Evolutionary conservation across 2,329 filamentous ascomycete species (phyloP).

Genomic region (Apiospora rasikravindrae): DNA sequence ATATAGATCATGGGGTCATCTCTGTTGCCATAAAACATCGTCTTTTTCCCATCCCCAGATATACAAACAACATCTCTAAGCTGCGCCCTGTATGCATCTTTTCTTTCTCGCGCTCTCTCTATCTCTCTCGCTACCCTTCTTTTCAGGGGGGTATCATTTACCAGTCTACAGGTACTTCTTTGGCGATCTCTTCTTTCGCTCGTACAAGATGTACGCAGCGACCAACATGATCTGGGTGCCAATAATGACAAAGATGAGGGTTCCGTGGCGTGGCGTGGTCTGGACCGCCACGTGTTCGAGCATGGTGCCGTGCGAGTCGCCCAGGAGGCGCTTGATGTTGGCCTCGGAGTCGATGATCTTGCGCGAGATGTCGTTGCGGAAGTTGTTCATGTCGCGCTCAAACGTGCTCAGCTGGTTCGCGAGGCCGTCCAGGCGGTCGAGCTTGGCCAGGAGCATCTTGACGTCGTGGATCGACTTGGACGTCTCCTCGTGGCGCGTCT

Average conservation of each 20-base stretch:
- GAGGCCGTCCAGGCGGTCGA: conserved; percentile 51
- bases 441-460: conserved; percentile 48
- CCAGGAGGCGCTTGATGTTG: conserved; percentile 57
- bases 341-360: conserved; percentile 57
- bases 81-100: background rate
- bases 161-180: conserved; percentile 82
- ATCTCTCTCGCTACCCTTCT: background rate
- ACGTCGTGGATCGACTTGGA: conserved; percentile 53
- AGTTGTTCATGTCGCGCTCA: conserved; percentile 62
- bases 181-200: conserved; percentile 77
- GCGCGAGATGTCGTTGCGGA: conserved; percentile 59
- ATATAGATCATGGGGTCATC: background rate
- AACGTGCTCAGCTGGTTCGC: conserved; percentile 56
- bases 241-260: conserved; percentile 72
- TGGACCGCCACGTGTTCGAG: conserved; percentile 52
- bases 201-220: conserved; percentile 76
- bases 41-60: background rate
- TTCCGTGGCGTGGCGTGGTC: conserved; percentile 55
- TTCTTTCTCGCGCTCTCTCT: background rate
- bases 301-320: conserved; percentile 55
- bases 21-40: background rate
- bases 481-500: conserved; percentile 63
- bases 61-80: conserved; percentile 12
- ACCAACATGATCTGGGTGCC: conserved; percentile 75
- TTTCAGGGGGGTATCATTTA: background rate